Evolutionary conservation across 225 moss, liverwort and hornwort species (phyloP), one percentile per base, ranked within the genome.

Genomic region (Neckera pumila): DNA sequence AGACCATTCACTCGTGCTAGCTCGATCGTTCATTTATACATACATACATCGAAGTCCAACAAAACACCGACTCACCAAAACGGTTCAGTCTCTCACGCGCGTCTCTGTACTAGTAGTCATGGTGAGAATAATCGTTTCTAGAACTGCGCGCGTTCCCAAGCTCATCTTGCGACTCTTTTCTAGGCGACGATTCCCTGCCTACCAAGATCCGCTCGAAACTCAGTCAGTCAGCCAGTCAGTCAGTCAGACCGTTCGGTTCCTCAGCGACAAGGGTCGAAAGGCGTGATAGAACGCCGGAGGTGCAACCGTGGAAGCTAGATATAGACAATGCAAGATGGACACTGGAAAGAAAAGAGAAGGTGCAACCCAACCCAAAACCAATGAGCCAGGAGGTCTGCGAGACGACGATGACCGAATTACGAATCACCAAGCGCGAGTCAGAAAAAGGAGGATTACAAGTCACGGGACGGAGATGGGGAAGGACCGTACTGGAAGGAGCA

Each of bases 401-500:
- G 71, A 57, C 27, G 74, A 84, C 38, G 53, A 75, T 54, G 49
- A 86, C 64, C 60, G 80, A 86, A 88, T 86, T 82, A 88, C 76
- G 84, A 81, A 91, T 72, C 79, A 38, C 59, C 63, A 81, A 82
- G 66, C 12, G 79, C 80, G 83, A 86, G 88, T 89, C 88, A 79
- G 88, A 57, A 47, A 28, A 64, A 59, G 33, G 84, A 79, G 57
- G 70, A 91, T 86, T 70, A 72, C 40, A 82, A 72, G 70, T 77
- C 86, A 86, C 86, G 72, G 79, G 71, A 84, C 88, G 36, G 88
- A 86, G 86, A 56, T 85, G 85, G 81, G 83, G 47, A 79, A 73
- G 45, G 84, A 87, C 90, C 87, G 87, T 90, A 86, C 90, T 83
- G 72, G 78, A n/a, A 63, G 86, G 84, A 80, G 84, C 86, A 86